phyloP scores from a whole-genome alignment of 2,329 filamentous ascomycete genomes.

The Daldinia sp. region DNA sequence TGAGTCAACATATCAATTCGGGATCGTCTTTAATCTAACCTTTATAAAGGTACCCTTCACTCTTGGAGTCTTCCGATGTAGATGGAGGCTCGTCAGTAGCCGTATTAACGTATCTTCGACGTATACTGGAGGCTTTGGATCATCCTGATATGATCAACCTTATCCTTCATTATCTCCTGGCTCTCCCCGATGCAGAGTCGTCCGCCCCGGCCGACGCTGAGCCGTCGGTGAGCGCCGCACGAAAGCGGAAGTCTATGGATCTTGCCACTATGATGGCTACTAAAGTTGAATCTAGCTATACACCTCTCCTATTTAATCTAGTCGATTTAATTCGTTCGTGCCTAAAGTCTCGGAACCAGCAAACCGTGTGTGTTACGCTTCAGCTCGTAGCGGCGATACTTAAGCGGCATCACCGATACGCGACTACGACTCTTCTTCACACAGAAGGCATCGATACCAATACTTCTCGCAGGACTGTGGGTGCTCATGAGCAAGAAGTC shows the following conservation, averaged over 20 bases:
- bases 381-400: conserved; percentile 89
- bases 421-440: conserved; percentile 79
- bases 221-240: conserved; percentile 73
- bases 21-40: conserved; percentile 26
- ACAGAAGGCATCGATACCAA: conserved; percentile 69
- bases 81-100: conserved; percentile 97
- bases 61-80: conserved; percentile 95
- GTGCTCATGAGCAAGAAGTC: conserved; percentile 80
- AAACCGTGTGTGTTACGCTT: conserved; percentile 90
- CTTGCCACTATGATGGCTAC: conserved; percentile 83
- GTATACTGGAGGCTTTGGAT: conserved; percentile 90
- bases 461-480: conserved; percentile 72
- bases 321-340: conserved; percentile 91
- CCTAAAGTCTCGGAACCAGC: conserved; percentile 83
- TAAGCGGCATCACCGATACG: conserved; percentile 88
- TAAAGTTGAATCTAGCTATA: conserved; percentile 77
- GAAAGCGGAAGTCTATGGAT: conserved; percentile 89
- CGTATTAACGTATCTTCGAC: conserved; percentile 90
- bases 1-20: conserved; percentile 59
- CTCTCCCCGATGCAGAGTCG: conserved; percentile 72
- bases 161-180: conserved; percentile 91
- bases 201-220: conserved; percentile 54
- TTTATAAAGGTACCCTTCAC: conserved; percentile 81
- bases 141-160: conserved; percentile 95
- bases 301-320: conserved; percentile 90